These are phyloP conservation scores for Canavalia ensiformis DNA, from an alignment of 306 rosid species.

Conservation along the genomic window DNA sequence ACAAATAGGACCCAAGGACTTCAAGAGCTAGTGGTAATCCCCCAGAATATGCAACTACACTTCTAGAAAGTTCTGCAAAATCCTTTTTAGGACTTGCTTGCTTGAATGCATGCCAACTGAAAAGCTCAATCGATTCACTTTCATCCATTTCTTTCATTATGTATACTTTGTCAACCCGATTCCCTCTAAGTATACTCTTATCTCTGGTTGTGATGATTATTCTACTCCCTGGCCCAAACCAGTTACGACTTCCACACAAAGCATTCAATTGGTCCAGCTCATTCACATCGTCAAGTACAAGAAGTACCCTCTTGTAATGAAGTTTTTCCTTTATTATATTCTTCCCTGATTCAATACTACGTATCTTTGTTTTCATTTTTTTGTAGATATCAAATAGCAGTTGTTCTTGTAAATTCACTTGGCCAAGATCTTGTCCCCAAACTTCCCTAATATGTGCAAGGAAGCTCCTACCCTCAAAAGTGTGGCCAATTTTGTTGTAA, in stretches of 20 bases:
- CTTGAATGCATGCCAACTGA: slow-evolving; percentile 37
- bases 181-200: neutral
- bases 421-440: neutral
- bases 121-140: slow-evolving; percentile 2
- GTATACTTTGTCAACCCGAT: neutral
- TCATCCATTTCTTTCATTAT: neutral
- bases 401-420: slow-evolving; percentile 4
- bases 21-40: slow-evolving; percentile 42
- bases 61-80: neutral
- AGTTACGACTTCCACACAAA: slow-evolving; percentile 24
- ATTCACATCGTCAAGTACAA: slow-evolving; percentile 42
- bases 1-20: slow-evolving; percentile 36
- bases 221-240: slow-evolving; percentile 28
- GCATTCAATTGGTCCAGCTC: neutral
- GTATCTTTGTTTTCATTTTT: neutral
- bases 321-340: neutral
- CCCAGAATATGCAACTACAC: neutral
- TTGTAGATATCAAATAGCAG: neutral
- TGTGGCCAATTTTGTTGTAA: neutral
- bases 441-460: slow-evolving; percentile 36
- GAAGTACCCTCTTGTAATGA: neutral
- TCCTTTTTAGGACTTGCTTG: neutral
- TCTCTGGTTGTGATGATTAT: slow-evolving; percentile 32
- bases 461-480: slow-evolving; percentile 15
- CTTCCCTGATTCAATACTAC: neutral